These are phyloP conservation scores for Ophiostoma ips DNA, from an alignment of 2,329 filamentous ascomycete species.

Conservation along the genomic window DNA sequence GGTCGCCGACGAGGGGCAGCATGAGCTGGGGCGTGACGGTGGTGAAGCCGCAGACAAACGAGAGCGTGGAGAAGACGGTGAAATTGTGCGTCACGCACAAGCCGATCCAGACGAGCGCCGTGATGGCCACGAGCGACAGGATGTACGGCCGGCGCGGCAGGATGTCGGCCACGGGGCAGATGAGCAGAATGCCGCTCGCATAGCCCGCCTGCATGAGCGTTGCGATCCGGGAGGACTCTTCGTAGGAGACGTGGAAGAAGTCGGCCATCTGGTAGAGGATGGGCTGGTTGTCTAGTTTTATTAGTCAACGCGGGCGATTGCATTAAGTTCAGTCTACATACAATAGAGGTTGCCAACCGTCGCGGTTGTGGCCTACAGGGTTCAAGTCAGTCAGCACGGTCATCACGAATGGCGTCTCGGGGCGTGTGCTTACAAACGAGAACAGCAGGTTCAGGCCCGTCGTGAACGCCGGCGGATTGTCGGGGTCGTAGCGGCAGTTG, in stretches of 20 bases:
- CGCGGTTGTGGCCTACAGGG: conserved; percentile 38
- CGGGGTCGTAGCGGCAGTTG: conserved; percentile 53
- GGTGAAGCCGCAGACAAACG: conserved; percentile 60
- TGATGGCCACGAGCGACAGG: conserved; percentile 50
- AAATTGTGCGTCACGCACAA: conserved; percentile 57
- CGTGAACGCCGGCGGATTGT: conserved; percentile 53
- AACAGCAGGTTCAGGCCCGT: conserved; percentile 57
- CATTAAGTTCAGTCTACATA: not conserved
- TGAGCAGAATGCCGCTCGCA: conserved; percentile 55
- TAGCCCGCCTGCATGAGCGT: conserved; percentile 72
- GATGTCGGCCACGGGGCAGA: conserved; percentile 63
- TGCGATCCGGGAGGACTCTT: conserved; percentile 51
- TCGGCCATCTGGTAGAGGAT: conserved; percentile 62
- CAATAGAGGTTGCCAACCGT: conserved; percentile 66
- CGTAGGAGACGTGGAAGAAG: conserved; percentile 57
- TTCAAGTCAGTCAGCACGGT: not conserved
- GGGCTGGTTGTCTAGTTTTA: conserved; percentile 48
- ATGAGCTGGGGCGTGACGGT: conserved; percentile 71
- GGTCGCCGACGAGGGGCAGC: conserved; percentile 67
- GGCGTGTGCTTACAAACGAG: conserved; percentile 33
- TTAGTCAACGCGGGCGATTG: not conserved
- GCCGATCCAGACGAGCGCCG: conserved; percentile 56
- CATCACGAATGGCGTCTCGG: no score
- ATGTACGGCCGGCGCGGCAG: conserved; percentile 57
- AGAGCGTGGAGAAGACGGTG: conserved; percentile 50